Evolutionary conservation across 108 stramenopile species (phyloP).

Genomic region (Nitzschia sp.): DNA sequence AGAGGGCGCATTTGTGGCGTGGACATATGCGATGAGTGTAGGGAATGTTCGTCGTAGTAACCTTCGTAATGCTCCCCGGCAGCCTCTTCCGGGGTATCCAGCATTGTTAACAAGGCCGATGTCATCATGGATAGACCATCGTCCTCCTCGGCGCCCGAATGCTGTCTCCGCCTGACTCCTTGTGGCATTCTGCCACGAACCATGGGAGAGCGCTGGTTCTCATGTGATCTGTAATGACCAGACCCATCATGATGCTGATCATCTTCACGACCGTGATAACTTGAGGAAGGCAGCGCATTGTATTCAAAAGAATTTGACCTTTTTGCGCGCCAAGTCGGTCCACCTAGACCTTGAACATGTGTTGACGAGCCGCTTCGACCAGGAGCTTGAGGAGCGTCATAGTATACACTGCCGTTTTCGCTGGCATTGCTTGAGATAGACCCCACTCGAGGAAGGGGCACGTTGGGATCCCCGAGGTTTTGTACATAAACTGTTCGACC

Average conservation of each 20-base stretch:
- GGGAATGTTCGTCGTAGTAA: slow-evolving; percentile 21
- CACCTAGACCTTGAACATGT: slow-evolving; percentile 10
- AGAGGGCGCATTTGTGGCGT: slow-evolving; percentile 12
- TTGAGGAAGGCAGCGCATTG: slow-evolving; percentile 4
- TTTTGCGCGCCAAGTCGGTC: slow-evolving; percentile 17
- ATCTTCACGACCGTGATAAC: slow-evolving; percentile 20
- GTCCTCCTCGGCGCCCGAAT: slow-evolving; percentile 35
- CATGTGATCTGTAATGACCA: slow-evolving; percentile 6
- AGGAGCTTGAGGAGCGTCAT: slow-evolving; percentile 12
- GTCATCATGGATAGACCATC: slow-evolving; percentile 87
- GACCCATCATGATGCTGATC: slow-evolving; percentile 31
- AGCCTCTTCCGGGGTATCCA: slow-evolving; percentile 69
- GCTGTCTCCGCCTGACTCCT: slow-evolving; percentile 13
- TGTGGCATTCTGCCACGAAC: slow-evolving; percentile 4
- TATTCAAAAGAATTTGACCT: slow-evolving; percentile 53
- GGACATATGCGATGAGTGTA: slow-evolving; percentile 7
- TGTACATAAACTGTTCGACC: slow-evolving; percentile 1
- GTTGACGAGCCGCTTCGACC: background rate
- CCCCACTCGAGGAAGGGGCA: slow-evolving; percentile 31
- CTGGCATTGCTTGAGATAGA: slow-evolving; percentile 40
- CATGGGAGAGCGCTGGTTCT: slow-evolving; percentile 15
- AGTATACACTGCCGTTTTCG: slow-evolving; percentile 23
- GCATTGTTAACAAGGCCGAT: slow-evolving; percentile 80
- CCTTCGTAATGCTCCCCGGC: slow-evolving; percentile 19
- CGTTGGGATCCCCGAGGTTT: slow-evolving; percentile 19